phyloP scores from a whole-genome alignment of 352 stramenopile genomes.

The Elongisporangium prolatum region DNA sequence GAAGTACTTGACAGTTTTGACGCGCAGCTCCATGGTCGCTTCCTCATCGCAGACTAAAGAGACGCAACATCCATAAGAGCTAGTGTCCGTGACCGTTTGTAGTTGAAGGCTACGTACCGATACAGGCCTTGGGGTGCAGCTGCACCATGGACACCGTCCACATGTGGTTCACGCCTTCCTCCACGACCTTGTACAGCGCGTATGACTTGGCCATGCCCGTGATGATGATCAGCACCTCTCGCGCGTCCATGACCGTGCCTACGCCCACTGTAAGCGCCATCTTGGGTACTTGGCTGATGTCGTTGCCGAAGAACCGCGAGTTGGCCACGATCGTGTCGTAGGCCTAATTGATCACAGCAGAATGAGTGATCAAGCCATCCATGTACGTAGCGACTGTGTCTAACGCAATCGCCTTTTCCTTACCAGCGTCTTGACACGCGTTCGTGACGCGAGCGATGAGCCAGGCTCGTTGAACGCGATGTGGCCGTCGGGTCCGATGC shows the following conservation, averaged over 20 bases:
- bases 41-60: constrained; percentile 82
- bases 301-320: constrained; percentile 82
- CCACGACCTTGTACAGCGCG: constrained; percentile 86
- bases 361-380: not conserved
- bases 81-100: not conserved
- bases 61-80: not conserved
- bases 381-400: too few species aligned
- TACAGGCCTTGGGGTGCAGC: constrained; percentile 75
- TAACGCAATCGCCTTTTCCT: not conserved
- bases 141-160: constrained; percentile 89
- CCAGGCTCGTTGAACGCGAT: constrained; percentile 93
- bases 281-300: constrained; percentile 80
- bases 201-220: constrained; percentile 82
- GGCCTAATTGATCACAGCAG: constrained; percentile 21
- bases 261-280: constrained; percentile 90
- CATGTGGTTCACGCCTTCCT: constrained; percentile 90
- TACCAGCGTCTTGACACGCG: constrained; percentile 84
- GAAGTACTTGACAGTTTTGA: constrained; percentile 92
- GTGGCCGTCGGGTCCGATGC: constrained; percentile 90
- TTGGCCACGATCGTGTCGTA: constrained; percentile 90
- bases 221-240: constrained; percentile 88
- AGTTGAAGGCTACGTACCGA: constrained; percentile 37
- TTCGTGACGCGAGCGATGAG: constrained; percentile 73
- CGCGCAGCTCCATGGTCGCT: constrained; percentile 81
- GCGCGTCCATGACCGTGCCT: constrained; percentile 83